Evolutionary conservation across 1,284 basidiomycete genomes (phyloP).

Genomic region (Coniophora puteana): DNA sequence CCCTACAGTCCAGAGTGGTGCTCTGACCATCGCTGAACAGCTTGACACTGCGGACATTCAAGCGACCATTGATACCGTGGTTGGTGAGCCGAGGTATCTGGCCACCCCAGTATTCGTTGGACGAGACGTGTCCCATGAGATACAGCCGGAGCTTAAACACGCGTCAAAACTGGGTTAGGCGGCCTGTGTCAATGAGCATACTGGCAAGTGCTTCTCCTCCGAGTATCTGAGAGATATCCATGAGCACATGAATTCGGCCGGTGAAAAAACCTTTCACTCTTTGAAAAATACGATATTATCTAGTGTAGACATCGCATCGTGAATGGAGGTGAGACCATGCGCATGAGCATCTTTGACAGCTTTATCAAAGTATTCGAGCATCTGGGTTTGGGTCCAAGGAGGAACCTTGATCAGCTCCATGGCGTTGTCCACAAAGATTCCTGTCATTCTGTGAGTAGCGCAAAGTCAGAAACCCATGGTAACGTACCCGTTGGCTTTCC

Average conservation of each 20-base stretch:
- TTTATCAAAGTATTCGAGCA: conserved; percentile 57
- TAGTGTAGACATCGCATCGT: conserved; percentile 67
- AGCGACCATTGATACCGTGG: conserved; percentile 57
- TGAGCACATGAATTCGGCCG: neutral
- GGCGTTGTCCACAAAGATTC: conserved; percentile 71
- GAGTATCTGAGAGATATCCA: conserved; percentile 43
- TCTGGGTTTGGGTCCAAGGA: conserved; percentile 53
- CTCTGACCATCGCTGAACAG: conserved; percentile 71
- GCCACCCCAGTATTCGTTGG: conserved; percentile 63
- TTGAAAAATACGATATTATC: conserved; percentile 63
- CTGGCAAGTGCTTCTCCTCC: conserved; percentile 59
- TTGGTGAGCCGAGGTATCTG: conserved; percentile 58
- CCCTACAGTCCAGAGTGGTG: neutral
- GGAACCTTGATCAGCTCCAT: conserved; percentile 69
- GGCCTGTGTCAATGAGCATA: conserved; percentile 27
- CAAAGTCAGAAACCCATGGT: neutral
- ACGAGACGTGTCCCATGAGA: conserved; percentile 64
- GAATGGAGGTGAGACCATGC: conserved; percentile 78
- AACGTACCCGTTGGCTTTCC: conserved; percentile 70
- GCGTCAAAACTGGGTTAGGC: neutral
- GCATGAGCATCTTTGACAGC: conserved; percentile 66
- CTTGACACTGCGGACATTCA: conserved; percentile 79
- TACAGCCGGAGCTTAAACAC: conserved; percentile 66
- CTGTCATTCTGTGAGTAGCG: too few species aligned
- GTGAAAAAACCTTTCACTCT: conserved; percentile 37